Conservation (phyloP, 331 rosid species). For the Quercus tomentella region DNA sequence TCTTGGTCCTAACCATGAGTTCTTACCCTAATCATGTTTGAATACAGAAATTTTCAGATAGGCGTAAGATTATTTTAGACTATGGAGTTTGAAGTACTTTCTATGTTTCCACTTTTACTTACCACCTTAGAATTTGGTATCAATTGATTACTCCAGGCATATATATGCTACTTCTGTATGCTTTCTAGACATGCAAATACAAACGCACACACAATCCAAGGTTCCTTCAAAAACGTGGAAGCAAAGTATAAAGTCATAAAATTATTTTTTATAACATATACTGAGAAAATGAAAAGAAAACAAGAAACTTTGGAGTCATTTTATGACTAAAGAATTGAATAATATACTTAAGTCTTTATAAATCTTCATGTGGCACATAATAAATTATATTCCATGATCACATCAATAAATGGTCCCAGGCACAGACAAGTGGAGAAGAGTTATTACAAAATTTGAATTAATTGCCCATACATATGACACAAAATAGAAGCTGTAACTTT, state of each 20-base stretch:
- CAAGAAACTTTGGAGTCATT: background rate
- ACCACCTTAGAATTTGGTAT: background rate
- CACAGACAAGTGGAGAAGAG: background rate
- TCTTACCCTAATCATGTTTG: background rate
- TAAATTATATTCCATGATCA: background rate
- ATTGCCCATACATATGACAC: background rate
- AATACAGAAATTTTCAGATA: background rate
- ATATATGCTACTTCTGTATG: background rate
- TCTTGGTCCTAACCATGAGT: constrained; percentile 9
- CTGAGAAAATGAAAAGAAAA: background rate
- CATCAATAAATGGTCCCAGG: background rate
- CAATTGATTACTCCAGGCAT: background rate
- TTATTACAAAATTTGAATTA: background rate
- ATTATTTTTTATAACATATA: background rate
- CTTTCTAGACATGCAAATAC: background rate
- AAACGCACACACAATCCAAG: background rate
- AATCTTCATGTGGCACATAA: no score
- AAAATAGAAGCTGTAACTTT: background rate
- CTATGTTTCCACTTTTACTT: background rate
- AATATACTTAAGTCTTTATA: no score
- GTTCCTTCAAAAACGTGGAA: background rate
- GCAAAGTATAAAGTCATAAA: background rate
- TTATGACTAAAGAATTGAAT: background rate
- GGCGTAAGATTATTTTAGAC: background rate
- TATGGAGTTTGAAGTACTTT: background rate